Conservation (phyloP, 1,284 basidiomycete genomes). For the Ustilago xerochloae region DNA sequence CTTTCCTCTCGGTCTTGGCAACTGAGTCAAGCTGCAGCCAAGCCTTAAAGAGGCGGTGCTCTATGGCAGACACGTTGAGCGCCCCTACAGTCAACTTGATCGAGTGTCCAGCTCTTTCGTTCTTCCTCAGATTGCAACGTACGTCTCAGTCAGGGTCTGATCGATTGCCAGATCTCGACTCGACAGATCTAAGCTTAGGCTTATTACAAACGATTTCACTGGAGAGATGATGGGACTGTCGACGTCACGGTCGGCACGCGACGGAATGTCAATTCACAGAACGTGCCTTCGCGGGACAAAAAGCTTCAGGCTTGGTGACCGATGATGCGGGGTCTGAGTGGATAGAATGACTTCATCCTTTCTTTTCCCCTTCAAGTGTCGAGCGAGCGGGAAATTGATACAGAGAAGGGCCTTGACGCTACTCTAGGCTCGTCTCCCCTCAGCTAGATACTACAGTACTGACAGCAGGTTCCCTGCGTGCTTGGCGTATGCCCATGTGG, state of each 20-base stretch:
- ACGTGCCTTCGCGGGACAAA: background rate
- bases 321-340: background rate
- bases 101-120: background rate
- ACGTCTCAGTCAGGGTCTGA: background rate
- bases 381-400: background rate
- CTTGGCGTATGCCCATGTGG: background rate
- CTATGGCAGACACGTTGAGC: background rate
- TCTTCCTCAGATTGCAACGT: background rate
- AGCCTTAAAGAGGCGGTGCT: background rate
- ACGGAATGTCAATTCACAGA: background rate
- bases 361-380: background rate
- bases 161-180: background rate
- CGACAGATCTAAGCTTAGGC: no score
- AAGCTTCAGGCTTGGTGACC: background rate
- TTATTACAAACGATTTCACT: no score
- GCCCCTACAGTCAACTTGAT: background rate
- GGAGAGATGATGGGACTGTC: background rate
- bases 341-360: background rate
- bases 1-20: background rate
- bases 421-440: no score
- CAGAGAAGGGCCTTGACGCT: no score
- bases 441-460: no score
- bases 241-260: slow-evolving; percentile 4
- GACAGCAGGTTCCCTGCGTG: background rate
- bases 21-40: background rate